Conservation (phyloP, 768 basidiomycete genomes). For the Suillus cothurnatus region DNA sequence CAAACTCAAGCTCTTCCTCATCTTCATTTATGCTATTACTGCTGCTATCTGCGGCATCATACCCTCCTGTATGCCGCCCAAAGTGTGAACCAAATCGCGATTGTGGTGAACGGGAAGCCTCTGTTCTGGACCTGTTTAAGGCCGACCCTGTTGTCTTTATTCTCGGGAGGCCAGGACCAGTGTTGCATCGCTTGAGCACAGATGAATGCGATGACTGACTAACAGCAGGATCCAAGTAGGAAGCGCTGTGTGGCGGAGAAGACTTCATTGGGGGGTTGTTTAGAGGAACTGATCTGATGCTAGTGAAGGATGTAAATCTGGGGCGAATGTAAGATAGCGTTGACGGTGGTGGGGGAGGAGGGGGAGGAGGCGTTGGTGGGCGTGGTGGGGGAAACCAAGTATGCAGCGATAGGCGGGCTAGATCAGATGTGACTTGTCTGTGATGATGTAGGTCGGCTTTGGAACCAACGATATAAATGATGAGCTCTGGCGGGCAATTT, state of each 20-base stretch:
- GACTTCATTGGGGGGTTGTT: conserved; percentile 45
- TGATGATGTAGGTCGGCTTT: conserved; percentile 80
- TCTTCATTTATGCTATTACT: conserved; percentile 70
- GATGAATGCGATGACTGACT: conserved; percentile 42
- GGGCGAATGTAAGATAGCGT: conserved; percentile 39
- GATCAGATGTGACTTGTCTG: conserved; percentile 78
- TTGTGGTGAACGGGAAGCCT: conserved; percentile 46
- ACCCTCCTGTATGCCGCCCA: conserved; percentile 50
- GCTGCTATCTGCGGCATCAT: conserved; percentile 61
- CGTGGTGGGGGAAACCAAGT: conserved; percentile 87
- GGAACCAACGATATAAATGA: conserved; percentile 94
- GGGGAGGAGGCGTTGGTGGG: conserved; percentile 65
- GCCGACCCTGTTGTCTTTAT: conserved; percentile 50
- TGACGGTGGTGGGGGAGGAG: conserved; percentile 55
- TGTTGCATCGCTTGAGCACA: conserved; percentile 55
- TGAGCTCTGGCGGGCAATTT: conserved; percentile 84
- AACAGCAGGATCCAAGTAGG: conserved; percentile 63
- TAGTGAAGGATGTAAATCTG: conserved; percentile 43
- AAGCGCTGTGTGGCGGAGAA: conserved; percentile 57
- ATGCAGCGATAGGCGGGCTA: conserved; percentile 80
- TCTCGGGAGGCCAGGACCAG: conserved; percentile 47
- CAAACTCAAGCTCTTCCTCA: conserved; percentile 52
- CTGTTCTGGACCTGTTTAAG: conserved; percentile 31
- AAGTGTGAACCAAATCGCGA: conserved; percentile 63
- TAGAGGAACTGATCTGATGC: conserved; percentile 62